Evolutionary conservation across 2,329 filamentous ascomycete genomes (phyloP).

Genomic region (Beauveria rudraprayagi): DNA sequence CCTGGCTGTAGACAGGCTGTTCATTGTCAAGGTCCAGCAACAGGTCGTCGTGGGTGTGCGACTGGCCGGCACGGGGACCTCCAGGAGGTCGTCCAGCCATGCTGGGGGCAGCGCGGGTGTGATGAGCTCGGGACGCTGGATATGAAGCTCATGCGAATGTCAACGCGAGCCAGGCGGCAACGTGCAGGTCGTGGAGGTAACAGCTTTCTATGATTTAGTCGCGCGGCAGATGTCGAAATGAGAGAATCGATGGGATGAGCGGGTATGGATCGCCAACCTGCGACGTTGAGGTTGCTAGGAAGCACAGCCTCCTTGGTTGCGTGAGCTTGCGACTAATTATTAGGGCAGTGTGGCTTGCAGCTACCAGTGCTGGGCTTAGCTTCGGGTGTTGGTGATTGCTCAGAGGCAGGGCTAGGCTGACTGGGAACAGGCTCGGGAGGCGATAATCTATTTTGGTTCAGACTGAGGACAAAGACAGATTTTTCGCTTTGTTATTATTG

Average conservation of each 20-base stretch:
- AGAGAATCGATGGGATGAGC: not conserved
- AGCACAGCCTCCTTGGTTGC: conserved; percentile 12
- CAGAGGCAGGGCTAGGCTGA: not conserved
- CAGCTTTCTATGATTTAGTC: not conserved
- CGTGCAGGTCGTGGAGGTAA: not conserved
- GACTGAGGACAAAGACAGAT: not conserved
- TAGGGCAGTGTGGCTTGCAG: conserved; percentile 2
- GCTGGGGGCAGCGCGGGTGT: conserved; percentile 34
- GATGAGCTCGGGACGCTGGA: conserved; percentile 21
- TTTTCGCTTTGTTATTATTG: not conserved
- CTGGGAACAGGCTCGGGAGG: not conserved
- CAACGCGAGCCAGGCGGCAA: not conserved
- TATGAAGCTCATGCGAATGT: conserved; percentile 16
- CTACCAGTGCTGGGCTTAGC: not conserved
- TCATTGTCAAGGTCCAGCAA: conserved; percentile 69
- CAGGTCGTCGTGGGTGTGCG: conserved; percentile 45
- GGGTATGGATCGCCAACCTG: conserved; percentile 3
- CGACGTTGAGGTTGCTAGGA: conserved; percentile 10
- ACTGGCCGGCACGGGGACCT: conserved; percentile 41
- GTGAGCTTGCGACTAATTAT: conserved; percentile 7
- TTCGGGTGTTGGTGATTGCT: not conserved
- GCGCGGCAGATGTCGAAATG: not conserved
- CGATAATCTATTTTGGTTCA: not conserved
- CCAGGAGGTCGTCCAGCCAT: conserved; percentile 53
- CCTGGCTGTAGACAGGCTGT: conserved; percentile 63